Conservation (phyloP, 139 green algal genomes). For the Chlorella sp. region DNA sequence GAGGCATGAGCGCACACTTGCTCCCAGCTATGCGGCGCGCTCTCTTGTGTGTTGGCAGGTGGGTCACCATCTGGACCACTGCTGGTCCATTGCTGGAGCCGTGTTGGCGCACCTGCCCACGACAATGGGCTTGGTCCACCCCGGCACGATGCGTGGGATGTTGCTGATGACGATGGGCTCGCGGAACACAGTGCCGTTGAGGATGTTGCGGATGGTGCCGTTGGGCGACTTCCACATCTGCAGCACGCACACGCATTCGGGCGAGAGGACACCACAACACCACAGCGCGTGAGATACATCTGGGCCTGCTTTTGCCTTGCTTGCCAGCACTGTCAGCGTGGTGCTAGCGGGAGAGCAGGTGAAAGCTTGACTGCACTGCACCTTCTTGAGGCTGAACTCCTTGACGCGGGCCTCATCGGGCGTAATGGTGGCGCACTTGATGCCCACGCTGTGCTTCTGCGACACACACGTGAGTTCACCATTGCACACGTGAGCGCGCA, state of each 20-base stretch:
- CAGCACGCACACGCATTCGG: neutral
- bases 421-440: conserved; percentile 98
- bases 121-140: conserved; percentile 89
- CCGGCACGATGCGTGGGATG: conserved; percentile 86
- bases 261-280: no score
- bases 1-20: no score
- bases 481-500: no score
- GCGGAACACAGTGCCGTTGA: conserved; percentile 89
- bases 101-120: conserved; percentile 71
- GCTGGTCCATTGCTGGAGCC: no score
- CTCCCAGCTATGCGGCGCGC: no score
- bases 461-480: no score
- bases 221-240: conserved; percentile 75
- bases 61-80: no score
- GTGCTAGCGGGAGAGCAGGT: no score
- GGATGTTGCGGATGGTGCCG: conserved; percentile 82
- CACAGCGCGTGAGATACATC: no score
- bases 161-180: conserved; percentile 95
- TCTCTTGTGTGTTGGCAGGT: no score
- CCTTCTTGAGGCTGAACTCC: conserved; percentile 93
- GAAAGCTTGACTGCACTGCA: conserved; percentile 20
- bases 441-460: conserved; percentile 84
- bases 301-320: neutral
- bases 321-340: no score
- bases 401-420: conserved; percentile 91